Base-by-base conservation (phyloP, 306 rosid genomes). In the Corylus americana region DNA sequence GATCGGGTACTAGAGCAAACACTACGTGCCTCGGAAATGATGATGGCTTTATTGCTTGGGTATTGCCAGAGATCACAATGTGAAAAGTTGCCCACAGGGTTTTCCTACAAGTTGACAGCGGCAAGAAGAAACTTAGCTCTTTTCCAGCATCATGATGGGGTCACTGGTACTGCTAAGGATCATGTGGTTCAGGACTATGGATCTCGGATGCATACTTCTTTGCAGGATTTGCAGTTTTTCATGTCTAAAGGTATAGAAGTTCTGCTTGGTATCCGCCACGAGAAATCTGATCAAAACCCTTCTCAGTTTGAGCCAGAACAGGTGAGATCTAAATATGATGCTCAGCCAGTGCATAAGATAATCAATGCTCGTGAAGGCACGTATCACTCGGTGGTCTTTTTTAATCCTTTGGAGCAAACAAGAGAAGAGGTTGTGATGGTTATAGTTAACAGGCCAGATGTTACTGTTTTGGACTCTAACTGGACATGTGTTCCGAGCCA, bases 131-230 rank as follows among this genome's bases (percentile, higher is more conserved):
- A 95, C 78, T 86, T 95, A 64, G 99, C 99, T 74, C 99, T 95
- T 82, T 95, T 95, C 83, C 99, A 95, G 92, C 99, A 95, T 85
- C 99, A 95, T 79, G 99, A 95, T 73, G 99, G 99, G 50, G 99
- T 95, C 73, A 93, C 99, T 14, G 99, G 99, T 79, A 95, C 99
- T 58, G 99, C 99, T 68, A 95, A 93, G 81, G 98, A 95, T 82
- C 93, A 95, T 10, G 98, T 95, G 78, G 99, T 95, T 73, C 80
- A 66, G 75, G 98, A 95, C 86, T 95, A 95, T 31, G 99, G 99
- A 79, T 84, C 81, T 77, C 92, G 99, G 75, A 95, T 95, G 99
- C 93, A 95, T 79, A 91, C 88, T 73, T 95, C 98, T 35, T 83
- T 95, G 83, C 96, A 86, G 77, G 99, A 95, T 87, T 80, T 95